phyloP scores from a whole-genome alignment of 2,329 filamentous ascomycete genomes.

The Colletotrichum chlorophyti region DNA sequence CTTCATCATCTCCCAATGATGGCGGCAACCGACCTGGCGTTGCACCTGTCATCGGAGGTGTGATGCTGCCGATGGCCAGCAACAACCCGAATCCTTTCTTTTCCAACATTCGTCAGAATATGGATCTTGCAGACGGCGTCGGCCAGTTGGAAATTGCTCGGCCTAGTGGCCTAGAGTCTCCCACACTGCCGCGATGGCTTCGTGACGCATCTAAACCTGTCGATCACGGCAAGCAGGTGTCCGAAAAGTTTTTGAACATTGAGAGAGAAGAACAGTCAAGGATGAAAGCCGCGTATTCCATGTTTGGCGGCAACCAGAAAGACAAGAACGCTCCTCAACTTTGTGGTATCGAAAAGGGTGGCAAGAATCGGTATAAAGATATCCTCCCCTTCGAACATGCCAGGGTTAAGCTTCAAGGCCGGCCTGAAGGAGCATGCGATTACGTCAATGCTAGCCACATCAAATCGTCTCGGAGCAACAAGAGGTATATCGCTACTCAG shows the following conservation, averaged over 20 bases:
- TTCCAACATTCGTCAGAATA: slow-evolving; percentile 93
- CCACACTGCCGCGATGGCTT: slow-evolving; percentile 78
- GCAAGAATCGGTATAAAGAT: slow-evolving; percentile 97
- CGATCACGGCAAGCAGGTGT: slow-evolving; percentile 81
- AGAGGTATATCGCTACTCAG: slow-evolving; percentile 94
- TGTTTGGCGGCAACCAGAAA: slow-evolving; percentile 45
- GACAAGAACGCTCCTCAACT: slow-evolving; percentile 59
- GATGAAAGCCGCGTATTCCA: slow-evolving; percentile 81
- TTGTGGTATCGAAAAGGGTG: slow-evolving; percentile 91
- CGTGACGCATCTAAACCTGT: slow-evolving; percentile 67
- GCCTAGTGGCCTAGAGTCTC: slow-evolving; percentile 52
- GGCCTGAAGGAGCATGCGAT: slow-evolving; percentile 75
- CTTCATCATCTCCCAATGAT: slow-evolving; percentile 51
- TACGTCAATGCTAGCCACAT: slow-evolving; percentile 96
- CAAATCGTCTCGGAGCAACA: slow-evolving; percentile 80
- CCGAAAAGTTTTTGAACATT: slow-evolving; percentile 83
- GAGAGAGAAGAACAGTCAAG: slow-evolving; percentile 86
- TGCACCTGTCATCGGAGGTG: slow-evolving; percentile 86
- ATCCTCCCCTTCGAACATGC: slow-evolving; percentile 97
- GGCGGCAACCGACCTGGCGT: slow-evolving; percentile 56
- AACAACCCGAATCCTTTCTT: slow-evolving; percentile 88
- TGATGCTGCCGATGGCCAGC: slow-evolving; percentile 75
- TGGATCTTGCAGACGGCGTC: slow-evolving; percentile 92
- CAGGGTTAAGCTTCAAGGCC: slow-evolving; percentile 78
- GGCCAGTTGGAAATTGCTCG: slow-evolving; percentile 74